Percentiles rank a stretch among this genome's conserved stretches.
phyloP scores from a whole-genome alignment of 1,284 basidiomycete genomes.

The Calocybe gambosa region DNA sequence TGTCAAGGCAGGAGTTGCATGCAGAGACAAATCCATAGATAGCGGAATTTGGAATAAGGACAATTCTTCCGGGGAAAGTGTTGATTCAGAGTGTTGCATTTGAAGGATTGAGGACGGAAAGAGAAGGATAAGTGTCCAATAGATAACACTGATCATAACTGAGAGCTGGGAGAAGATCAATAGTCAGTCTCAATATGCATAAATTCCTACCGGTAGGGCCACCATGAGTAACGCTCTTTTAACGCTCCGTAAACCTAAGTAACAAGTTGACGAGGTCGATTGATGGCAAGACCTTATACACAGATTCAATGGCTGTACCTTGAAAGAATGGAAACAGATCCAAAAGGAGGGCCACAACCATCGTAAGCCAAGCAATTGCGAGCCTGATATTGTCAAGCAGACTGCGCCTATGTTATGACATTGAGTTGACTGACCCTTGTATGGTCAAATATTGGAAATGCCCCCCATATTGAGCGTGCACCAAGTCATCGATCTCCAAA shows the following conservation, averaged over 20 bases:
- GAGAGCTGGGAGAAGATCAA: constrained; percentile 37
- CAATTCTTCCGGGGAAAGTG: constrained; percentile 29
- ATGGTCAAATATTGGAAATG: constrained; percentile 72
- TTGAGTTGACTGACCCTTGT: constrained; percentile 48
- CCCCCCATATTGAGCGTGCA: constrained; percentile 51
- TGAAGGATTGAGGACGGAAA: constrained; percentile 50
- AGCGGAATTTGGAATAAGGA: constrained; percentile 50
- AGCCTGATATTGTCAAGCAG: constrained; percentile 27
- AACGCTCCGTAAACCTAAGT: constrained; percentile 33
- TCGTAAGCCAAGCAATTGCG: constrained; percentile 44
- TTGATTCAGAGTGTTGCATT: constrained; percentile 4
- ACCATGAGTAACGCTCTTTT: constrained; percentile 58
- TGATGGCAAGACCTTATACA: background rate
- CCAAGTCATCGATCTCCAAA: constrained; percentile 31
- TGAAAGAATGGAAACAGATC: constrained; percentile 45
- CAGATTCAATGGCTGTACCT: constrained; percentile 20
- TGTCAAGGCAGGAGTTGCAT: constrained; percentile 55
- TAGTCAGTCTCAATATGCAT: background rate
- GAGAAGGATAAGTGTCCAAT: constrained; percentile 58
- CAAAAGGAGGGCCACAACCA: constrained; percentile 39
- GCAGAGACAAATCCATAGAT: constrained; percentile 59
- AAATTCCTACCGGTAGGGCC: constrained; percentile 48
- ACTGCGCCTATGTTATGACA: background rate
- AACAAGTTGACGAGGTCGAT: background rate
- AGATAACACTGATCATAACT: constrained; percentile 65